Conservation (phyloP, 495 filamentous ascomycete genomes). For the Penicillium psychrofluorescens region DNA sequence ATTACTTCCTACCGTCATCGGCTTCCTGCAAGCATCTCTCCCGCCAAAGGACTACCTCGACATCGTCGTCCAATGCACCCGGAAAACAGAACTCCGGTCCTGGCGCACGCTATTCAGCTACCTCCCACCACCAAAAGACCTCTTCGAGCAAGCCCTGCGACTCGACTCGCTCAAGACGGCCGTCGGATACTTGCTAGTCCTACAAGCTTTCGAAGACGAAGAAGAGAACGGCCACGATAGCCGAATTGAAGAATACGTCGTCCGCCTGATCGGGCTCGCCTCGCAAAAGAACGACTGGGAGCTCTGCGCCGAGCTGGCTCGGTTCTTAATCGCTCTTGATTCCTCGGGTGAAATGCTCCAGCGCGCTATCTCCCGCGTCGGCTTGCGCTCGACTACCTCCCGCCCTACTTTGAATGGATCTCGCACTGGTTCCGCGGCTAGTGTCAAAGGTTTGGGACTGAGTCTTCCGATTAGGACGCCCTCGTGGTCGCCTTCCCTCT, state of each 20-base stretch:
- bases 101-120: slow-evolving; percentile 92
- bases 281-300: slow-evolving; percentile 91
- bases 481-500: slow-evolving; percentile 33
- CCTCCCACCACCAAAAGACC: slow-evolving; percentile 77
- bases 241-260: slow-evolving; percentile 52
- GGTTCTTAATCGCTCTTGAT: slow-evolving; percentile 91
- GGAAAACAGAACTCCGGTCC: slow-evolving; percentile 91
- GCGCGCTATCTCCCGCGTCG: slow-evolving; percentile 68
- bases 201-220: slow-evolving; percentile 88
- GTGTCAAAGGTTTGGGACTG: slow-evolving; percentile 34
- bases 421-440: slow-evolving; percentile 11
- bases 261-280: slow-evolving; percentile 73
- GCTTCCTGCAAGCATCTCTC: slow-evolving; percentile 79
- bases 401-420: slow-evolving; percentile 14
- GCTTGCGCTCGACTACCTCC: slow-evolving; percentile 16
- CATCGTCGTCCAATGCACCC: slow-evolving; percentile 93
- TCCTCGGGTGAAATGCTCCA: slow-evolving; percentile 74
- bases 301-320: slow-evolving; percentile 85
- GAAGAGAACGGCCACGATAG: slow-evolving; percentile 63
- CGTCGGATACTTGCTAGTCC: slow-evolving; percentile 89
- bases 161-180: slow-evolving; percentile 88
- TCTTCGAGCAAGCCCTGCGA: slow-evolving; percentile 86
- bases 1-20: slow-evolving; percentile 77
- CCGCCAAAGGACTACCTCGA: slow-evolving; percentile 71
- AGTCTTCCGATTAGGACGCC: slow-evolving; percentile 26